phyloP scores from a whole-genome alignment of 2,329 filamentous ascomycete genomes.

The Cladosporium sp. region DNA sequence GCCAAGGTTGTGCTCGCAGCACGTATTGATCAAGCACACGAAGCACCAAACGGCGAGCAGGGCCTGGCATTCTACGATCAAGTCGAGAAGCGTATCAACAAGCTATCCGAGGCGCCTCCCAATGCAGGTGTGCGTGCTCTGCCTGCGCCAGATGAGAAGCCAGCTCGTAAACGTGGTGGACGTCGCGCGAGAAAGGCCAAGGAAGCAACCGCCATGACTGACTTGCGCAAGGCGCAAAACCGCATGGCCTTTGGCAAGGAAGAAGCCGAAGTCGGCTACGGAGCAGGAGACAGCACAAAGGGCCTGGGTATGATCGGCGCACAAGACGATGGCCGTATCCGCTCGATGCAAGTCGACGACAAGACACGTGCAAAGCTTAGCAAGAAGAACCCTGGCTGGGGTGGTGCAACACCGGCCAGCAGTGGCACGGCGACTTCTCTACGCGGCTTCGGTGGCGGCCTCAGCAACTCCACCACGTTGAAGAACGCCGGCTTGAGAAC shows the following conservation, averaged over 20 bases:
- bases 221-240: slow-evolving; percentile 93
- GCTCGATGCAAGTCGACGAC: slow-evolving; percentile 84
- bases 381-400: slow-evolving; percentile 96
- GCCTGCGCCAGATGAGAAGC: slow-evolving; percentile 93
- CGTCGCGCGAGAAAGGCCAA: slow-evolving; percentile 89
- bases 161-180: slow-evolving; percentile 85
- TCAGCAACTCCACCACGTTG: slow-evolving; percentile 63
- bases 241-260: slow-evolving; percentile 94
- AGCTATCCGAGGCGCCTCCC: slow-evolving; percentile 84
- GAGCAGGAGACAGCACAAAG: slow-evolving; percentile 75
- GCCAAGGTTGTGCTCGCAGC: slow-evolving; percentile 93
- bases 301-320: slow-evolving; percentile 96
- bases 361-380: slow-evolving; percentile 89
- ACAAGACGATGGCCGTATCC: slow-evolving; percentile 81
- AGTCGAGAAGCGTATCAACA: slow-evolving; percentile 82
- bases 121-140: slow-evolving; percentile 85
- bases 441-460: slow-evolving; percentile 66
- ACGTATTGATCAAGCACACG: slow-evolving; percentile 81
- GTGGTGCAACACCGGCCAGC: slow-evolving; percentile 52
- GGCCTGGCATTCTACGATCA: slow-evolving; percentile 79
- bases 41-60: slow-evolving; percentile 73
- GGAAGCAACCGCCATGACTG: slow-evolving; percentile 95
- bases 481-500: slow-evolving; percentile 75
- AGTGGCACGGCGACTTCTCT: slow-evolving; percentile 75
- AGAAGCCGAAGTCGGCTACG: slow-evolving; percentile 89